A percentile compares a stretch with the other conserved stretches of the same genome.
Evolutionary conservation across 495 filamentous ascomycete genomes (phyloP).

Genomic region (Penicillium soppii): DNA sequence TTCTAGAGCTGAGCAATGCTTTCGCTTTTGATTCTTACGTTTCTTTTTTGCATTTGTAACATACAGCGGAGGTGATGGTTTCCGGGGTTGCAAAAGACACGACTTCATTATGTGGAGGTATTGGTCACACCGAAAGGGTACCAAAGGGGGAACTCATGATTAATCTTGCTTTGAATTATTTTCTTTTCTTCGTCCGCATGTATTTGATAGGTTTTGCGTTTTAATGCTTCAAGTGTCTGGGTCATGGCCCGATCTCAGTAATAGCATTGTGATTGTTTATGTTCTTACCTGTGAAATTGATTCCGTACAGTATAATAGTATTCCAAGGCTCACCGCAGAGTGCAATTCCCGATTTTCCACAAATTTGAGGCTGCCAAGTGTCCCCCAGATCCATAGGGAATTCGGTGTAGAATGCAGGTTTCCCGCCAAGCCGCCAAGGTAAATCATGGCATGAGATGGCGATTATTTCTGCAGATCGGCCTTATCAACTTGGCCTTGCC

Average conservation of each 20-base stretch:
- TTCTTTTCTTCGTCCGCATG: constrained; percentile 23
- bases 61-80: constrained; percentile 38
- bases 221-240: constrained; percentile 4
- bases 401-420: constrained; percentile 2
- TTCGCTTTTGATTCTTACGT: constrained; percentile 9
- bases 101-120: constrained; percentile 13
- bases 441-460: constrained; percentile 14
- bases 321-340: background rate
- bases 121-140: constrained; percentile 12
- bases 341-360: background rate
- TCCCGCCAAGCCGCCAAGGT: constrained; percentile 25
- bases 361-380: constrained; percentile 9
- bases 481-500: background rate
- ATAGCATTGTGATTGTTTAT: too few species aligned
- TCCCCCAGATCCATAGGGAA: background rate
- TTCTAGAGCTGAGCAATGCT: constrained; percentile 42
- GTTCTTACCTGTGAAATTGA: too few species aligned
- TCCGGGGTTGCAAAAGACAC: constrained; percentile 28
- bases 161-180: constrained; percentile 24
- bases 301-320: too few species aligned
- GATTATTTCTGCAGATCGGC: constrained; percentile 2
- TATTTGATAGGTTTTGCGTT: constrained; percentile 29
- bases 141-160: constrained; percentile 19
- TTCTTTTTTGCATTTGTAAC: constrained; percentile 38
- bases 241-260: constrained; percentile 15